Percentiles rank a stretch among this genome's conserved stretches.
These are phyloP conservation scores for Zychaea mexicana DNA, from an alignment of 371 early-diverging fungal species.

Conservation along the genomic window DNA sequence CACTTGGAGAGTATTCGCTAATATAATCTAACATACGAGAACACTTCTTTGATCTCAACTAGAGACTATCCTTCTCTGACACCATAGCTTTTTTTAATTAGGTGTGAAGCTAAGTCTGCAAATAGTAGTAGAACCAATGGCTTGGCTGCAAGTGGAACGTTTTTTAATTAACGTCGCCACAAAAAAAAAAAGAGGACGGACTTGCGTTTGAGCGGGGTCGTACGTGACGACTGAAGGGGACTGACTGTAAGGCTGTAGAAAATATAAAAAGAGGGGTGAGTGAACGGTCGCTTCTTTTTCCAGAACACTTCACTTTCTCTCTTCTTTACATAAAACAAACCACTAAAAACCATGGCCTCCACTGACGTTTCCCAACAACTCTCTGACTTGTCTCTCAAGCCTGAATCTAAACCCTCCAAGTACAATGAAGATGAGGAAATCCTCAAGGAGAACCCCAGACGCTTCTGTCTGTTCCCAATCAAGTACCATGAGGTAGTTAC, in stretches of 20 bases:
- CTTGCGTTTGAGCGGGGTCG: background rate
- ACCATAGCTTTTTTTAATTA: too few species aligned
- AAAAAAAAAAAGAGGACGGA: background rate
- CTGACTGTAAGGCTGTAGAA: background rate
- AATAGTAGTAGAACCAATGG: background rate
- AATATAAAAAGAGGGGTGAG: constrained; percentile 1
- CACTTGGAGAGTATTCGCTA: too few species aligned
- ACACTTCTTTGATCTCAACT: too few species aligned
- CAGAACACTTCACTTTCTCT: background rate
- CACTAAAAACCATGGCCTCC: background rate
- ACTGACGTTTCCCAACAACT: constrained; percentile 7
- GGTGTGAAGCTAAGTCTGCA: too few species aligned
- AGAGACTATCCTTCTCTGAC: background rate
- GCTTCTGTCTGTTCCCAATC: constrained; percentile 96
- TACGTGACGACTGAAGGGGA: background rate
- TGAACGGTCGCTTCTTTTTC: background rate
- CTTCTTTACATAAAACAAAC: background rate
- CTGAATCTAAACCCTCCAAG: constrained; percentile 3
- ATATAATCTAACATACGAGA: too few species aligned
- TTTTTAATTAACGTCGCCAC: background rate
- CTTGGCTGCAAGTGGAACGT: background rate
- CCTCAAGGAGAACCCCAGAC: constrained; percentile 72
- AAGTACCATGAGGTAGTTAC: constrained; percentile 91
- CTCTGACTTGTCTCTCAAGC: constrained; percentile 10
- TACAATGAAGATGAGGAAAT: constrained; percentile 45